phyloP scores from a whole-genome alignment of 1,139 yeast genomes.

The Candida smagusa region DNA sequence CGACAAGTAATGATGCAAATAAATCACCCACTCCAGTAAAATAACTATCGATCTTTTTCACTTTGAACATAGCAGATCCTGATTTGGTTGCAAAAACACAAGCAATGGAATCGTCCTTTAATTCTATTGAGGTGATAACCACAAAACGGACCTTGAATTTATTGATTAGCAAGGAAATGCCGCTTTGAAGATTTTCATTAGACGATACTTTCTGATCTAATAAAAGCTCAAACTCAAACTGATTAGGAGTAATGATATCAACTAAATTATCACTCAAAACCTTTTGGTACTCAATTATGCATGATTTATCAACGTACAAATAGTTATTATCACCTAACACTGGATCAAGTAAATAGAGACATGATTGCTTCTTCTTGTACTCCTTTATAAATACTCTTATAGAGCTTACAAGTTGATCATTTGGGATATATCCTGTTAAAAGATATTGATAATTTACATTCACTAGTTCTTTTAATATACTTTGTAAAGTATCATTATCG shows the following conservation, averaged over 20 bases:
- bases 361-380: slow-evolving; percentile 15
- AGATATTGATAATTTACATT: slow-evolving; percentile 14
- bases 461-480: slow-evolving; percentile 8
- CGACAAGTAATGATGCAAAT: slow-evolving; percentile 74
- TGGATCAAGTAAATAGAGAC: slow-evolving; percentile 75
- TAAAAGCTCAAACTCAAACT: slow-evolving; percentile 79
- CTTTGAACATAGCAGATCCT: slow-evolving; percentile 27
- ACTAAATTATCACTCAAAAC: slow-evolving; percentile 52
- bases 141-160: slow-evolving; percentile 55
- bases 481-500: slow-evolving; percentile 7
- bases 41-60: slow-evolving; percentile 62
- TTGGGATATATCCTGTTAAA: slow-evolving; percentile 38
- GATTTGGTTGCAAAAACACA: slow-evolving; percentile 10
- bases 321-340: slow-evolving; percentile 92
- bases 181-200: slow-evolving; percentile 36
- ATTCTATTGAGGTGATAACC: slow-evolving; percentile 59
- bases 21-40: slow-evolving; percentile 95
- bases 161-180: slow-evolving; percentile 48
- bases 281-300: slow-evolving; percentile 62
- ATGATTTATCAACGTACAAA: slow-evolving; percentile 70
- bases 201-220: slow-evolving; percentile 50
- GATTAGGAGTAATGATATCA: slow-evolving; percentile 82
- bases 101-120: slow-evolving; percentile 3
- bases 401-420: slow-evolving; percentile 24
- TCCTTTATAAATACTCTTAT: slow-evolving; percentile 13